Conservation (phyloP, 108 stramenopile genomes). For the Nannochloropsis oceanica region DNA sequence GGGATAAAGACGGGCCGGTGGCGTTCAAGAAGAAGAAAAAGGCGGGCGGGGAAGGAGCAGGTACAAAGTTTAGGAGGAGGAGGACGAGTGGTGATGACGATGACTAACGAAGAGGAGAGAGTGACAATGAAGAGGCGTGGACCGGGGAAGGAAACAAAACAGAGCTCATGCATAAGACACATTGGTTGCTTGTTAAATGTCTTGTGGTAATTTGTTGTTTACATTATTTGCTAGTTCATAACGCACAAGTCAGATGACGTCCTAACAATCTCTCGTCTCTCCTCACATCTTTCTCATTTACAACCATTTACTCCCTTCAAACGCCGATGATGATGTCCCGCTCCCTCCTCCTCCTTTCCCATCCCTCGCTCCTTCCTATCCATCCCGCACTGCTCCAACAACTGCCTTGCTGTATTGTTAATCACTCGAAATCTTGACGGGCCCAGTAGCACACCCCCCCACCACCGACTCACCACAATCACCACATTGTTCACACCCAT, state of each 20-base stretch:
- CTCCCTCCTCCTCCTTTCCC: neutral
- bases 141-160: too few relatives aligned
- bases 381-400: slow-evolving; percentile 3
- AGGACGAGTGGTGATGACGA: neutral
- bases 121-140: neutral
- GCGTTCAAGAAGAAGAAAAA: slow-evolving; percentile 23
- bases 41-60: neutral
- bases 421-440: slow-evolving; percentile 33
- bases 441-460: slow-evolving; percentile 20
- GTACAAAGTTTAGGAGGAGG: neutral
- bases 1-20: neutral
- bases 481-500: slow-evolving; percentile 25
- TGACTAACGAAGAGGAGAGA: neutral
- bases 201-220: too few relatives aligned
- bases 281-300: too few relatives aligned
- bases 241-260: too few relatives aligned
- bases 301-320: too few relatives aligned
- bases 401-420: slow-evolving; percentile 26
- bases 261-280: too few relatives aligned
- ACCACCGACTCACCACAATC: slow-evolving; percentile 32
- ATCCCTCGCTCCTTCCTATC: neutral
- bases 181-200: too few relatives aligned
- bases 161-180: too few relatives aligned
- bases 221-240: too few relatives aligned
- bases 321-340: too few relatives aligned